A percentile compares a stretch with the other conserved stretches of the same genome.
Conservation (phyloP, 768 basidiomycete genomes). For the Hericium coralloides region DNA sequence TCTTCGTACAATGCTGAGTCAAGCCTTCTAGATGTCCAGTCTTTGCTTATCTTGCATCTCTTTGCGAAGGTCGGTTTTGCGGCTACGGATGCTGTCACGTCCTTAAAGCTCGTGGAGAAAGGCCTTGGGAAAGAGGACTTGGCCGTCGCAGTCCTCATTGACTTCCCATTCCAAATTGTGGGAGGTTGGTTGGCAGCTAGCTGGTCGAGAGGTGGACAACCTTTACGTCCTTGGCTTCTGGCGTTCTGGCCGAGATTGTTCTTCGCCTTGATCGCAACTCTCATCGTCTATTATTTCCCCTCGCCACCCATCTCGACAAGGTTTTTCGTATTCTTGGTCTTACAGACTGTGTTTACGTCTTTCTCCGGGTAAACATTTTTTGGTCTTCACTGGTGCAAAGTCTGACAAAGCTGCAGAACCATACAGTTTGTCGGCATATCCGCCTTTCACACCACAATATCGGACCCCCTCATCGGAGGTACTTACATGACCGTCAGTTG, state of each 20-base stretch:
- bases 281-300: conserved; percentile 84
- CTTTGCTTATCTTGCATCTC: conserved; percentile 77
- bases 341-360: conserved; percentile 75
- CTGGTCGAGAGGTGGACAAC: conserved; percentile 77
- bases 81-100: conserved; percentile 86
- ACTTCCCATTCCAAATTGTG: conserved; percentile 95
- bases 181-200: conserved; percentile 92
- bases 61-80: conserved; percentile 93
- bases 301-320: conserved; percentile 56
- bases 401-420: conserved; percentile 42
- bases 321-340: conserved; percentile 76
- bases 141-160: conserved; percentile 90
- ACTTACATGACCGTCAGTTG: conserved; percentile 94
- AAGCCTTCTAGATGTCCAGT: conserved; percentile 67
- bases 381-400: not conserved
- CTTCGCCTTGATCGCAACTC: conserved; percentile 62
- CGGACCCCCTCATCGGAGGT: conserved; percentile 94
- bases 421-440: conserved; percentile 99
- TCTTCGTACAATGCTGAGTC: too few relatives aligned
- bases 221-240: conserved; percentile 79
- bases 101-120: conserved; percentile 93
- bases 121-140: conserved; percentile 93
- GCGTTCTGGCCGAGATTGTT: conserved; percentile 85
- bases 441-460: conserved; percentile 96
- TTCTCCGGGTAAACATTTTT: conserved; percentile 64